Evolutionary conservation across 176 grass and related monocot species (phyloP), one percentile per base, ranked within the genome.

Genomic region (Cocos nucifera): DNA sequence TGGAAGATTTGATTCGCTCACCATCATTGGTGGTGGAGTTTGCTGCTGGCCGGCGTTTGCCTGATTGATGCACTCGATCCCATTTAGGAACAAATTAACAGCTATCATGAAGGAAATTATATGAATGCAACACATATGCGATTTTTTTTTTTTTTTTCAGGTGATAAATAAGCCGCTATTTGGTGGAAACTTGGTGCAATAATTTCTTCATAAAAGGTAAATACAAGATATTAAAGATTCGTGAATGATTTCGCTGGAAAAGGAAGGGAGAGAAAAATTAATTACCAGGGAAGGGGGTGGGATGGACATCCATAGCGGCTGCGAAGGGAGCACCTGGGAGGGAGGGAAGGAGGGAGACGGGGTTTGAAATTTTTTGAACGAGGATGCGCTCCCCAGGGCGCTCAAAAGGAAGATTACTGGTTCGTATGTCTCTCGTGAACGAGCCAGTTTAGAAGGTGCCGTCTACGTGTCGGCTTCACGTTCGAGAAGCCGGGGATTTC

Each of bases 261-360:
- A 23, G 23, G 28, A 70, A 24, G 7, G 3, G n/a, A 4, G 15
- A 17, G 20, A 19, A 35, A 49, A 22, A 61, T 6, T 26, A 4
- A 58, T 74, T 70, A 86, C 82, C 87, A 56, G 75, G 75, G 70
- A 77, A 73, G 4, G 69, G 75, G 22, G 71, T 70, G 3, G 83
- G 83, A 17, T 78, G 73, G 24, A 53, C 69, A 74, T 84, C 69
- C 78, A 86, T 86, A 48, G 71, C 39, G 3, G 16, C 4, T 19
- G 51, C 16, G 20, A 22, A 20, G 15, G 39, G 15, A 15, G 19
- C 24, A 20, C 56, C 25, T 18, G 2, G 27, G 54, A 17, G 32
- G 55, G 28, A 8, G 66, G 16, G 55, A 57, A 5, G 58, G 25
- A 14, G 15, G 27, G 19, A 51, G 27, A 4, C 1, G 49, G 16